phyloP scores from a whole-genome alignment of 768 basidiomycete genomes.

The Amanita brunnescens region DNA sequence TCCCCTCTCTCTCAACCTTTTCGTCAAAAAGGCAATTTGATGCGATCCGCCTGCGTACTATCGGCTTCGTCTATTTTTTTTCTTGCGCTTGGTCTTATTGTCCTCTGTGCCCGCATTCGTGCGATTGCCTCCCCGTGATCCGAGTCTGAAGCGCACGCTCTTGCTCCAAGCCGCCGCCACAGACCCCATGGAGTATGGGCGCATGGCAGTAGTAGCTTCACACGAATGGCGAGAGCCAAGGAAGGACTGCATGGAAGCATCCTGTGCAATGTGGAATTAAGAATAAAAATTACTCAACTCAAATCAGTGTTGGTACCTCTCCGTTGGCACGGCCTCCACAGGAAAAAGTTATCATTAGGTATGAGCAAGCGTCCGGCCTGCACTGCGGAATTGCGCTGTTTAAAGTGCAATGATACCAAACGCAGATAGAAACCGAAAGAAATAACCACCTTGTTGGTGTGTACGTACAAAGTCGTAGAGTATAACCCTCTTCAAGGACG shows the following conservation, averaged over 20 bases:
- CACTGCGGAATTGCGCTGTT: slow-evolving; percentile 1
- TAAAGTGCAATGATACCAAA: slow-evolving; percentile 10
- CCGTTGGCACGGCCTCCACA: background rate
- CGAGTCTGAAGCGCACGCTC: slow-evolving; percentile 2
- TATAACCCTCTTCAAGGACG: slow-evolving; percentile 2
- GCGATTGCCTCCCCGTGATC: slow-evolving; percentile 5
- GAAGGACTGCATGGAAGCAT: background rate
- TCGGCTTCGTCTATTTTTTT: background rate
- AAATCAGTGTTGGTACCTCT: background rate
- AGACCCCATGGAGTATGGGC: background rate
- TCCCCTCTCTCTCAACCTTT: background rate
- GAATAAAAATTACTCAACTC: background rate
- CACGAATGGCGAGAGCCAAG: background rate
- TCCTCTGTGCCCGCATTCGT: background rate
- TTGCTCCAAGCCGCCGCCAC: slow-evolving; percentile 6
- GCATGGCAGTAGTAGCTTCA: background rate
- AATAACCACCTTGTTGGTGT: slow-evolving; percentile 4
- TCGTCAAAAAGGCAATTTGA: slow-evolving; percentile 8
- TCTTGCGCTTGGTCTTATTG: background rate
- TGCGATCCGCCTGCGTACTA: slow-evolving; percentile 4
- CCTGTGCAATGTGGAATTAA: background rate
- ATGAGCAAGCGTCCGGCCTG: background rate
- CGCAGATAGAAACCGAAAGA: slow-evolving; percentile 1
- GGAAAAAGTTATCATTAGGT: background rate
- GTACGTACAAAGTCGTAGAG: slow-evolving; percentile 6